Conservation (phyloP, 2,329 filamentous ascomycete species). For the Neofusicoccum umdonicola region DNA sequence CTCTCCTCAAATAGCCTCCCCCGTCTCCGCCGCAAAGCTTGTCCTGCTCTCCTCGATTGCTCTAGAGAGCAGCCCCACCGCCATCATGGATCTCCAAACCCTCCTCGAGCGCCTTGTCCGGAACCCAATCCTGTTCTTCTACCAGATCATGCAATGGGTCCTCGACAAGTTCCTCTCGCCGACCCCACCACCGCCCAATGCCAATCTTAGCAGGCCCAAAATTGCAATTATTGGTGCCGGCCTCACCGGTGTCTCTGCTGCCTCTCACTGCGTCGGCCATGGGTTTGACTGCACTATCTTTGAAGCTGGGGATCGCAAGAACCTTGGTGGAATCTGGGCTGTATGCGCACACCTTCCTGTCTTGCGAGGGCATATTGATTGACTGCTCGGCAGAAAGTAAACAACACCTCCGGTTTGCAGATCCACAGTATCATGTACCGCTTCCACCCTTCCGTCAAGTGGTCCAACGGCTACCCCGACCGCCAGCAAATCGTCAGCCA, state of each 20-base stretch:
- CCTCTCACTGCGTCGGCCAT: constrained; percentile 80
- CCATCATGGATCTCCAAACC: constrained; percentile 16
- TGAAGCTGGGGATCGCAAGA: constrained; percentile 64
- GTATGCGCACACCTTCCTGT: constrained; percentile 43
- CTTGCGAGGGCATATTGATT: not conserved
- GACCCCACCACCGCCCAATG: constrained; percentile 60
- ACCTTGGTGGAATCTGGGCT: constrained; percentile 78
- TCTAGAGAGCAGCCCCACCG: not conserved
- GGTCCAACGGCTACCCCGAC: constrained; percentile 73
- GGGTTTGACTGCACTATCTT: constrained; percentile 81
- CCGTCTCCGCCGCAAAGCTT: not conserved
- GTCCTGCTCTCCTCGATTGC: not conserved
- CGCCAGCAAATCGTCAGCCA: constrained; percentile 73
- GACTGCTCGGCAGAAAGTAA: constrained; percentile 58
- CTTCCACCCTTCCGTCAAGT: constrained; percentile 77
- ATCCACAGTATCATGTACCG: constrained; percentile 87
- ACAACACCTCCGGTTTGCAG: constrained; percentile 77
- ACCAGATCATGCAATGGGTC: constrained; percentile 64
- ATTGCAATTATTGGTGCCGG: constrained; percentile 49
- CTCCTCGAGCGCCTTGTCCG: constrained; percentile 32
- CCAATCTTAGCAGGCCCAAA: constrained; percentile 58
- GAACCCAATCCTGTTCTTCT: constrained; percentile 57
- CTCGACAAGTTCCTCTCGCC: constrained; percentile 67
- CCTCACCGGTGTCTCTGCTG: constrained; percentile 73
- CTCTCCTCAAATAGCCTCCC: not conserved